Conservation (phyloP, 257 asterid species). For the Gentiana macrophylla region DNA sequence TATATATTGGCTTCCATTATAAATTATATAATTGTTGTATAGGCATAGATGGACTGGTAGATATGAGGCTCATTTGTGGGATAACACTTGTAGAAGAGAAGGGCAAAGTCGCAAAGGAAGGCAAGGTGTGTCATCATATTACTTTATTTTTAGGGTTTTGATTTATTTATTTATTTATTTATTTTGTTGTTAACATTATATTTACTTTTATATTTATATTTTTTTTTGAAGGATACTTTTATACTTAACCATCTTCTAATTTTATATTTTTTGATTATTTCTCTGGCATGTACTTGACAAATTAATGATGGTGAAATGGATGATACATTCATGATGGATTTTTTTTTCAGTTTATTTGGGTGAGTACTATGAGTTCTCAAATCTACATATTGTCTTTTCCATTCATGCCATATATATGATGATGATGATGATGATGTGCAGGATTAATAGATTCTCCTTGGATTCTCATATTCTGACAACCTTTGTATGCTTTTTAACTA, state of each 20-base stretch:
- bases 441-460: slow-evolving; percentile 28
- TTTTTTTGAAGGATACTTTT: slow-evolving; percentile 13
- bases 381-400: background rate
- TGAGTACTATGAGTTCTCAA: slow-evolving; percentile 25
- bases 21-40: background rate
- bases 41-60: slow-evolving; percentile 91
- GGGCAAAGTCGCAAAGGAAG: slow-evolving; percentile 97
- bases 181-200: background rate
- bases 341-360: slow-evolving; percentile 68
- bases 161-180: background rate
- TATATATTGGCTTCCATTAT: background rate
- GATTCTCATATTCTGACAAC: slow-evolving; percentile 28
- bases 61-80: slow-evolving; percentile 91
- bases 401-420: background rate
- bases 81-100: slow-evolving; percentile 82
- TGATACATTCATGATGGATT: slow-evolving; percentile 23
- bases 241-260: too few species aligned
- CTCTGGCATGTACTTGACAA: slow-evolving; percentile 34
- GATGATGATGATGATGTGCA: background rate
- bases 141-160: slow-evolving; percentile 20
- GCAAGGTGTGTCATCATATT: slow-evolving; percentile 41
- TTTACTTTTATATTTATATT: slow-evolving; percentile 1
- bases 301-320: slow-evolving; percentile 32
- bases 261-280: slow-evolving; percentile 9
- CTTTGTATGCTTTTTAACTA: slow-evolving; percentile 2